Conservation (phyloP, 768 basidiomycete genomes). For the Sporobolomyces roseus region DNA sequence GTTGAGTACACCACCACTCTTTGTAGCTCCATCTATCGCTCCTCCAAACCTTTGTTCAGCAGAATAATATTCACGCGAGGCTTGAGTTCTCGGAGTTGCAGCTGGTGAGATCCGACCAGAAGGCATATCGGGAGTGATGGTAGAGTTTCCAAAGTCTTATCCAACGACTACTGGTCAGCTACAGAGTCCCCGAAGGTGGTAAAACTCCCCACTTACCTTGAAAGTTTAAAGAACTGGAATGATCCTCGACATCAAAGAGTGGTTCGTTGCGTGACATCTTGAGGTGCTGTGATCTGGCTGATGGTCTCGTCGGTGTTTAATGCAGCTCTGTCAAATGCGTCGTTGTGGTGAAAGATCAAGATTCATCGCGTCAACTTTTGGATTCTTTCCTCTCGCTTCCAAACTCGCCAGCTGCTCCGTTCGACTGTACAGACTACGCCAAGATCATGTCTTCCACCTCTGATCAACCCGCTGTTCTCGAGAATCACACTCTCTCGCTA, state of each 20-base stretch:
- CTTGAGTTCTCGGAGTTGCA: conserved; percentile 19
- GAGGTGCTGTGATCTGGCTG: too few relatives aligned
- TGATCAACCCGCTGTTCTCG: too few relatives aligned
- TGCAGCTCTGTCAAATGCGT: too few relatives aligned
- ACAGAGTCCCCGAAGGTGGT: background rate
- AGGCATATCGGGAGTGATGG: conserved; percentile 31
- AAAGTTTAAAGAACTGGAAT: conserved; percentile 6
- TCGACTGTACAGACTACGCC: too few relatives aligned
- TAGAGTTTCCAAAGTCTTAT: conserved; percentile 23
- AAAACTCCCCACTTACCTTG: conserved; percentile 13
- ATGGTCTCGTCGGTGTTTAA: too few relatives aligned
- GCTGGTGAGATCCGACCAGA: conserved; percentile 36
- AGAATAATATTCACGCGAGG: conserved; percentile 14
- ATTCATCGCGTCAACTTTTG: too few relatives aligned
- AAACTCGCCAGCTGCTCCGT: too few relatives aligned
- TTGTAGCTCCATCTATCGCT: conserved; percentile 32
- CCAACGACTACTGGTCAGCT: too few relatives aligned
- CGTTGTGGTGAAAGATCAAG: too few relatives aligned
- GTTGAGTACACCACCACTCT: conserved; percentile 36
- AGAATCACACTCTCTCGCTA: background rate
- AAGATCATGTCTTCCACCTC: too few relatives aligned
- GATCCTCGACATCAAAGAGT: conserved; percentile 26
- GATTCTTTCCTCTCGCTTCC: too few relatives aligned
- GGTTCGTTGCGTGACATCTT: conserved; percentile 22
- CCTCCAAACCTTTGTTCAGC: conserved; percentile 15